Evolutionary conservation across 2,329 filamentous ascomycete genomes (phyloP), one percentile per base, ranked within the genome.

Genomic region (Penicillium sp.): DNA sequence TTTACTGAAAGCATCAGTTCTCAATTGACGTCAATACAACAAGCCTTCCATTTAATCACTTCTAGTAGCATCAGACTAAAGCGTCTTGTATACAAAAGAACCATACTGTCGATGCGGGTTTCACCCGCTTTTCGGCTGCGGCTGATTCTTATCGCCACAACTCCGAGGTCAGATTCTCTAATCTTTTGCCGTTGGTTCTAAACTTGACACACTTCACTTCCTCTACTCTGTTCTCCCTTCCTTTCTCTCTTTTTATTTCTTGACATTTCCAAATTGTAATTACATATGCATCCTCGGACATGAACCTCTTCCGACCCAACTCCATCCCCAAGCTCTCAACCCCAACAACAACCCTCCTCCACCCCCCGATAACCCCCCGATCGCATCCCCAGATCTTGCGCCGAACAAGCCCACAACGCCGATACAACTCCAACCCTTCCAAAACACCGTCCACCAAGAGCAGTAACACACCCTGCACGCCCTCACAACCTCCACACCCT

Each of bases 251-350:
- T 27, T 13, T 25, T 25, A 25, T 25, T 25, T n/a, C n/a, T n/a
- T n/a, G n/a, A n/a, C n/a, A 13, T 35, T 25, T 4, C 25, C 13
- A 25, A 1, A 35, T 39, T 39, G 16, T 36, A 30, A 29, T 30
- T 25, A 40, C 19, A 44, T 29, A 22, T 34, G 44, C 42, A 41
- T 49, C 13, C 8, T 47, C 28, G 40, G 53, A 50, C 14, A 61
- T 60, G 59, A 53, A 33, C 40, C 45, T 53, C 41, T 50, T 54
- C 22, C 55, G 56, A 10, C 57, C 45, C 49, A 49, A 52, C 13
- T 49, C 54, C 25, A 13, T 48, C 28, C 37, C 44, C 36, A 54
- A 55, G 19, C 29, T 37, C 33, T 49, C 46, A 8, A 34, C 48
- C 34, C 54, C 48, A 30, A 35, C 50, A 7, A 30, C 42, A 36